Base-by-base conservation (phyloP, 306 rosid species). In the Rubus parviflorus region DNA sequence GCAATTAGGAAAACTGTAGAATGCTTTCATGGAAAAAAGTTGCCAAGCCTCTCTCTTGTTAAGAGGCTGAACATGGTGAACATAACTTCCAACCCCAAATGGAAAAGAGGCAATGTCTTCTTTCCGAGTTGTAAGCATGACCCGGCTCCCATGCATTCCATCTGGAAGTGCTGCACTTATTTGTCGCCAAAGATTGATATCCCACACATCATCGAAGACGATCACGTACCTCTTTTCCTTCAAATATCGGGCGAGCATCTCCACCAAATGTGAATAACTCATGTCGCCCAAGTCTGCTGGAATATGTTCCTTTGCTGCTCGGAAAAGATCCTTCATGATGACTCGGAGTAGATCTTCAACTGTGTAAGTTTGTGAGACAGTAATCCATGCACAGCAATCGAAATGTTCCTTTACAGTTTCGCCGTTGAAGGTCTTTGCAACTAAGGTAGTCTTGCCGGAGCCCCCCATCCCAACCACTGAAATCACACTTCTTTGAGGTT, bases 281-380 rank as follows among this genome's bases (percentile, higher is more conserved):
- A 65, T 48, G 73, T 8, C 40, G 40, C 12, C 41, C 73, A 76
- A 49, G 15, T 66, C n/a, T 22, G 3, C 6, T 37, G 74, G 73
- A 64, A n/a, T 11, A 12, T 51, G 30, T 42, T 67, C 17, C 5
- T 49, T 42, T 4, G 5, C 16, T 4, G 43, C 20, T 40, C 41
- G 5, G 13, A n/a, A 11, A 6, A 77, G 22, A 22, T 67, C 74
- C 23, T 53, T 54, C 4, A 77, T 25, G 17, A 77, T 37, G 13
- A 5, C 20, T 53, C 74, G 67, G 3, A 77, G 45, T 17, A 77
- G 6, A 12, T 77, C 74, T 11, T 67, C 54, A 6, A 66, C 15
- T 13, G 11, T 45, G 25, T 77, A 77, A 68, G 80, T 77, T 67
- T 77, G 74, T 0, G 80, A 77, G 56, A 77, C 57, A 41, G 80